Conservation (phyloP, 306 rosid species). For the Biancaea sappan region DNA sequence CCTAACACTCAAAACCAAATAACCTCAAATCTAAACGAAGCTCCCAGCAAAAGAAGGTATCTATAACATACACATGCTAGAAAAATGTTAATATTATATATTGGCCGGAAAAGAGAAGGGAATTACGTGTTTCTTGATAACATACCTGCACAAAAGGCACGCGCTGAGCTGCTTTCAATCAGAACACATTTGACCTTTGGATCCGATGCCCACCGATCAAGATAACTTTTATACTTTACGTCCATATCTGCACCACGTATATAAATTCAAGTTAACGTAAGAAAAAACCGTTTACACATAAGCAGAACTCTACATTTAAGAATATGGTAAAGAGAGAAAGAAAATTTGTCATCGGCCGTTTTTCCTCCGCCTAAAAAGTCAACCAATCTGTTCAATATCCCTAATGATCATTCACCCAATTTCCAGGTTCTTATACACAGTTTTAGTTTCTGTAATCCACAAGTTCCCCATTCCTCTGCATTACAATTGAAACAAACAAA, state of each 20-base stretch:
- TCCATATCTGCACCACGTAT: slow-evolving; percentile 79
- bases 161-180: slow-evolving; percentile 83
- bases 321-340: neutral
- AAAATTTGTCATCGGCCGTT: neutral
- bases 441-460: slow-evolving; percentile 16
- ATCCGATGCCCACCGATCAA: slow-evolving; percentile 89
- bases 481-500: slow-evolving; percentile 7
- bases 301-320: neutral
- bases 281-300: neutral
- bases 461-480: slow-evolving; percentile 6
- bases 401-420: neutral
- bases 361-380: neutral
- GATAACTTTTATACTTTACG: slow-evolving; percentile 74
- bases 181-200: slow-evolving; percentile 87
- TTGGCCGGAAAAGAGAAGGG: slow-evolving; percentile 1
- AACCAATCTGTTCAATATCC: slow-evolving; percentile 1
- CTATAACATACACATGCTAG: slow-evolving; percentile 4
- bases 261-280: slow-evolving; percentile 31
- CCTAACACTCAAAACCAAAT: slow-evolving; percentile 52
- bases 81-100: slow-evolving; percentile 25
- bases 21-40: slow-evolving; percentile 36
- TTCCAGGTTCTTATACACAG: slow-evolving; percentile 9
- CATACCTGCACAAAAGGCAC: slow-evolving; percentile 96
- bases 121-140: neutral
- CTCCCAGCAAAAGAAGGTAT: slow-evolving; percentile 35